Percentiles rank a stretch among this genome's conserved stretches.
Conservation (phyloP, 805 yeast species). For the Ogataea trehaloabstinens region DNA sequence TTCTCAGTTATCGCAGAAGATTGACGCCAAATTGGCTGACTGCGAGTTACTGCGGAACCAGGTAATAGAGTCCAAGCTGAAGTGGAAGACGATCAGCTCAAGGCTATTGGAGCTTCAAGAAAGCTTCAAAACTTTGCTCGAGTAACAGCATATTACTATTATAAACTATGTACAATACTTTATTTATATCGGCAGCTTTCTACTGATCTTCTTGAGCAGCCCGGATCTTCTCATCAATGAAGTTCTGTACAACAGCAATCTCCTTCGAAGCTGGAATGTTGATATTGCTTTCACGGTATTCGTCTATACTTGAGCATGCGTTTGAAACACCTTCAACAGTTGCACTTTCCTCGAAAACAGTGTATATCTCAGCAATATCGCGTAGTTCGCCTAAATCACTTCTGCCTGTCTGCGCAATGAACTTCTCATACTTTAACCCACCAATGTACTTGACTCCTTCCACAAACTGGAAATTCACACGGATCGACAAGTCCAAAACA, state of each 20-base stretch:
- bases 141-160: background rate
- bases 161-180: background rate
- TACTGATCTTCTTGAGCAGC: constrained; percentile 19
- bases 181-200: background rate
- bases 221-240: constrained; percentile 31
- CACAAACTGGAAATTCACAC: constrained; percentile 56
- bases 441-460: constrained; percentile 72
- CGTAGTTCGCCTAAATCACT: constrained; percentile 45
- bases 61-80: constrained; percentile 18
- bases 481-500: constrained; percentile 55
- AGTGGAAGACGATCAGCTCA: constrained; percentile 25
- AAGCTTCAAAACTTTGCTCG: constrained; percentile 8
- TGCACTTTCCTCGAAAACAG: constrained; percentile 37
- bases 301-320: constrained; percentile 34
- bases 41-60: constrained; percentile 23
- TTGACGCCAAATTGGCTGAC: constrained; percentile 23
- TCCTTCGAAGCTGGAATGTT: constrained; percentile 35
- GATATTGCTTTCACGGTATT: constrained; percentile 32
- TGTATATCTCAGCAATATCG: constrained; percentile 36
- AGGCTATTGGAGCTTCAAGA: constrained; percentile 14
- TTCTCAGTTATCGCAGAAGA: constrained; percentile 18
- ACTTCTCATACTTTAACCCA: constrained; percentile 60
- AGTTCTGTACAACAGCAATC: constrained; percentile 34
- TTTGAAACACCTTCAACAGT: constrained; percentile 33
- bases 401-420: constrained; percentile 30